Base-by-base conservation (phyloP, 2,329 filamentous ascomycete species). In the Grosmannia huntii region DNA sequence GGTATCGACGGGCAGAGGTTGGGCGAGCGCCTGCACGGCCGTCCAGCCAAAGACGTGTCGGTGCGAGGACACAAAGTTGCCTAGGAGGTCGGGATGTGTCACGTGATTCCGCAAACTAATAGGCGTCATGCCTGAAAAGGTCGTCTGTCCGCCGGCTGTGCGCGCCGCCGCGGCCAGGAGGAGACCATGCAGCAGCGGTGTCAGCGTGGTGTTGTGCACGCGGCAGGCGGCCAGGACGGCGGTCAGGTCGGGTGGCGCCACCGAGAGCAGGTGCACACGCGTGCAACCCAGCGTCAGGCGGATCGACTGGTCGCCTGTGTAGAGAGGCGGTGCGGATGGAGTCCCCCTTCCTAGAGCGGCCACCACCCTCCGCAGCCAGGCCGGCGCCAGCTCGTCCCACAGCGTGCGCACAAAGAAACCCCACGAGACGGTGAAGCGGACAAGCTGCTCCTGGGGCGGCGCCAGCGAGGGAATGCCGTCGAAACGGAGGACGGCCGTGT, bases 141-240 rank as follows among this genome's bases (percentile, higher is more conserved):
- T 66, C 0, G 64, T 59, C n/a, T 0, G 70, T 71, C 5, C 28
- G 28, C 28, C 28, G 7, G 28, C 28, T 7, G 7, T 5, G 28
- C 5, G 28, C 28, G 7, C 7, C 7, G 80, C 65, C 2, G 76
- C 75, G 9, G 68, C 65, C 5, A 76, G 66, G 5, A 73, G 64
- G 0, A 82, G 67, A 2, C 70, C 73, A 38, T 81, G 75, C 0
- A 82, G 55, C 9, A 82, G 68, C 0, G 71, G 71, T 0, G 79
- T 82, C 7, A 82, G 64, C 2, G 77, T 79, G 16, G 72, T 68
- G 3, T 65, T 64, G 52, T 76, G 71, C 14, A 64, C 62, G 19
- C 76, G 70, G 59, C 75, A 76, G 1, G 66, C 70, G 0, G 65
- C 57, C 7, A 80, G 64, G 1, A 80, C 62, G 1, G 53, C 60